phyloP scores from a whole-genome alignment of 768 basidiomycete species.

The Mycena crocata region DNA sequence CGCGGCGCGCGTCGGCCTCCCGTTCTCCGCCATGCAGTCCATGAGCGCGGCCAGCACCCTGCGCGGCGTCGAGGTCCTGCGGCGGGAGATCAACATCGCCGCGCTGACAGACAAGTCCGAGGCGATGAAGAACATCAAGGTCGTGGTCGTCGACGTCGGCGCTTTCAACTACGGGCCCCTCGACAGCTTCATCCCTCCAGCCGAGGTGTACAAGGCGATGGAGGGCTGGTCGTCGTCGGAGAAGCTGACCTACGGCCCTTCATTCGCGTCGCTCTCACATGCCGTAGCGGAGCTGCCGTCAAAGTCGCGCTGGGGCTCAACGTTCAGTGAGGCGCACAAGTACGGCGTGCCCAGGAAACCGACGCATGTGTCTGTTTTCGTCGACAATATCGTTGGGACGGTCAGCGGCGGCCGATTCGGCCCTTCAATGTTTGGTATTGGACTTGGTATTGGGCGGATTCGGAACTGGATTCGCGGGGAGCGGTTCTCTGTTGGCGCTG shows the following conservation, averaged over 20 bases:
- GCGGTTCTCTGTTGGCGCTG: constrained; percentile 80
- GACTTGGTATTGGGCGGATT: constrained; percentile 59
- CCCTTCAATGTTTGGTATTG: constrained; percentile 55
- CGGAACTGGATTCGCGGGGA: constrained; percentile 74
- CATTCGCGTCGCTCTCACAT: constrained; percentile 65
- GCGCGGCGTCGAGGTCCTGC: constrained; percentile 77
- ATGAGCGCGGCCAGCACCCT: constrained; percentile 83
- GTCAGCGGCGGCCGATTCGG: constrained; percentile 68
- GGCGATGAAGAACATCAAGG: constrained; percentile 72
- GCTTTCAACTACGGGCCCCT: constrained; percentile 53
- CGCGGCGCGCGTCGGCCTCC: constrained; percentile 80
- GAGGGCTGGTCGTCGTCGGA: constrained; percentile 82
- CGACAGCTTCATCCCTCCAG: constrained; percentile 39
- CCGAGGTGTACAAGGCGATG: constrained; percentile 63
- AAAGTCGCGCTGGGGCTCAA: constrained; percentile 42
- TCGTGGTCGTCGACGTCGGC: constrained; percentile 83
- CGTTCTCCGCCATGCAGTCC: constrained; percentile 72
- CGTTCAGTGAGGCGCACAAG: constrained; percentile 53
- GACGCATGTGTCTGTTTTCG: constrained; percentile 67
- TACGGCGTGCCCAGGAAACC: constrained; percentile 63
- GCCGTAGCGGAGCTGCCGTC: constrained; percentile 36
- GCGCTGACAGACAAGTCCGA: constrained; percentile 65
- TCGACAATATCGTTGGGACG: constrained; percentile 67
- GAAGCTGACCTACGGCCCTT: constrained; percentile 76
- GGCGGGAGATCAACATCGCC: constrained; percentile 75